Percentiles rank a stretch among this genome's conserved stretches.
These are phyloP conservation scores for Kwoniella dendrophila DNA, from an alignment of 768 basidiomycete genomes.

Conservation along the genomic window DNA sequence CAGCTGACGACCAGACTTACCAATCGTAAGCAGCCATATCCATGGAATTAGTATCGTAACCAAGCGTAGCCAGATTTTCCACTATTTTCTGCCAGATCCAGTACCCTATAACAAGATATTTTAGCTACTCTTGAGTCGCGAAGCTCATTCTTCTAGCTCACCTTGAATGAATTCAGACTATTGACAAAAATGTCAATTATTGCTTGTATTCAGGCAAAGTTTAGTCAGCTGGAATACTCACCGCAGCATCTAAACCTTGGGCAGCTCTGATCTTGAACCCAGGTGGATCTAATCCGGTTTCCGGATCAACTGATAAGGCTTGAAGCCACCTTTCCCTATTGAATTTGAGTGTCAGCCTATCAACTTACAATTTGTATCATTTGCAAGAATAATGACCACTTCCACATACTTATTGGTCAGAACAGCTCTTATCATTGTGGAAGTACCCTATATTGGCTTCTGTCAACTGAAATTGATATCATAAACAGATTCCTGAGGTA, in stretches of 20 bases:
- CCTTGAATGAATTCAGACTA: constrained; percentile 52
- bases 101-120: constrained; percentile 64
- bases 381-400: constrained; percentile 1
- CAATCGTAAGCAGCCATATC: constrained; percentile 72
- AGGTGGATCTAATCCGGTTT: constrained; percentile 86
- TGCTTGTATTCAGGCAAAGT: not conserved
- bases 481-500: constrained; percentile 36
- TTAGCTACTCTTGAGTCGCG: constrained; percentile 20
- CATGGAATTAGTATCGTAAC: constrained; percentile 69
- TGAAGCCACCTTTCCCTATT: constrained; percentile 74
- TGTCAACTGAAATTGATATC: not conserved
- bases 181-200: constrained; percentile 1
- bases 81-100: constrained; percentile 87
- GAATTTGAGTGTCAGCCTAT: not conserved
- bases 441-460: constrained; percentile 41
- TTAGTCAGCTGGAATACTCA: constrained; percentile 58
- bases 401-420: constrained; percentile 71
- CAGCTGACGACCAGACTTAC: constrained; percentile 57
- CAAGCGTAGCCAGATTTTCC: constrained; percentile 88
- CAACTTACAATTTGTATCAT: too few species aligned
- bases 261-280: constrained; percentile 85
- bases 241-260: constrained; percentile 88
- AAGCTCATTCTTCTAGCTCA: constrained; percentile 20
- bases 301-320: constrained; percentile 85
- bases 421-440: constrained; percentile 57